A percentile compares a stretch with the other conserved stretches of the same genome.
Conservation (phyloP, 2,329 filamentous ascomycete genomes). For the Colletotrichum sp. region DNA sequence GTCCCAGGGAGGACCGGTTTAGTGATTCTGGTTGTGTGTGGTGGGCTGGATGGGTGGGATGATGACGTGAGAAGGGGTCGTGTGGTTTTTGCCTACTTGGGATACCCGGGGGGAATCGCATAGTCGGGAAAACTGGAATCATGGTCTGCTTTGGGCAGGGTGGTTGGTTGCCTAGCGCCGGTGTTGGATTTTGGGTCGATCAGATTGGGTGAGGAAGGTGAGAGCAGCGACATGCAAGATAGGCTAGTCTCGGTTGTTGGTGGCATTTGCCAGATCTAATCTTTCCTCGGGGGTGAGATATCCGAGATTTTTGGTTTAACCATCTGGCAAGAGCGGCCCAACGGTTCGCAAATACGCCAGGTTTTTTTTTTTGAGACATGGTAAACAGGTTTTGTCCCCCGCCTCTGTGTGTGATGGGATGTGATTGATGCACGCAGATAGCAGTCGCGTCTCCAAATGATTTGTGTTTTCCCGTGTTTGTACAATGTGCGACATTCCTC, state of each 20-base stretch:
- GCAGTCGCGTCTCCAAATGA: background rate
- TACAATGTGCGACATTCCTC: background rate
- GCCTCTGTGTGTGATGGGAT: background rate
- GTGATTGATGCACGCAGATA: background rate
- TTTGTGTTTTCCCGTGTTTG: background rate
- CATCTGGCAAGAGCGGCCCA: background rate
- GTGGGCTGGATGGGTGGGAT: background rate
- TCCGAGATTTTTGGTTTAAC: background rate
- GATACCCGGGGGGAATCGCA: background rate
- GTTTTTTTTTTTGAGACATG: background rate
- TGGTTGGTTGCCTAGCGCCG: background rate
- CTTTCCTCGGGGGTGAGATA: background rate
- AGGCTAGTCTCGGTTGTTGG: conserved; percentile 14
- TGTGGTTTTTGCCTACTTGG: background rate
- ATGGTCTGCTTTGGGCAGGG: background rate
- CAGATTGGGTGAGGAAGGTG: background rate
- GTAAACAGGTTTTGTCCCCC: background rate
- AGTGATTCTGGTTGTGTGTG: background rate
- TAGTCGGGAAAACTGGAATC: background rate
- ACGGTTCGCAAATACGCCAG: background rate
- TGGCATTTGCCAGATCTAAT: background rate
- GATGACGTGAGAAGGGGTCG: background rate
- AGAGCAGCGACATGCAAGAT: background rate
- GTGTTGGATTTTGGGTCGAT: background rate
- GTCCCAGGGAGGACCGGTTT: background rate